Evolutionary conservation across 805 yeast species (phyloP).

Genomic region (Wickerhamiella kurtzmanii): DNA sequence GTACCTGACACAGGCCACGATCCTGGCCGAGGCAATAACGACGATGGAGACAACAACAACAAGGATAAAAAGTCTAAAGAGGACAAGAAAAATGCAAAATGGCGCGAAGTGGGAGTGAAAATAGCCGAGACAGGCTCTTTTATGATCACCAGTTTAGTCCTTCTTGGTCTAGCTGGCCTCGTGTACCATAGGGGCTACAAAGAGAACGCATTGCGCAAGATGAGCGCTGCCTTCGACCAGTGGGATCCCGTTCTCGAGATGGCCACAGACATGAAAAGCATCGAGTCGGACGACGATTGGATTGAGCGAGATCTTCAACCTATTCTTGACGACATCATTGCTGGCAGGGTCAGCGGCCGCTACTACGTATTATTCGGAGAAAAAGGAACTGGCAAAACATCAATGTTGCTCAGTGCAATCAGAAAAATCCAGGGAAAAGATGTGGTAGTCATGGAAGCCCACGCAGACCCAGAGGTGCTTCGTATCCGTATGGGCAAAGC

Average conservation of each 20-base stretch:
- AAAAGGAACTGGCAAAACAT: conserved; percentile 77
- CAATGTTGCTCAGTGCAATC: conserved; percentile 59
- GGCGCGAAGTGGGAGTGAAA: conserved; percentile 11
- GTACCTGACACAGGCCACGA: neutral
- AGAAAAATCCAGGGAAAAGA: conserved; percentile 46
- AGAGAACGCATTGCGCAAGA: conserved; percentile 46
- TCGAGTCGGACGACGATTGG: conserved; percentile 34
- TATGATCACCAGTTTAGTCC: conserved; percentile 52
- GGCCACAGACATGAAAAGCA: conserved; percentile 33
- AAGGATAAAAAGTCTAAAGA: neutral
- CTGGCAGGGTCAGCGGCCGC: conserved; percentile 52
- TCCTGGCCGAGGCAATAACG: conserved; percentile 1
- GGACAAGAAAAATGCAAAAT: neutral
- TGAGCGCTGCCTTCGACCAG: conserved; percentile 49
- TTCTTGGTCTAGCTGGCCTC: conserved; percentile 61
- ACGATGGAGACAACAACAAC: neutral
- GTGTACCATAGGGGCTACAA: conserved; percentile 52
- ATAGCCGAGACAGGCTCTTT: conserved; percentile 51
- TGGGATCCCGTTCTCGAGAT: conserved; percentile 55
- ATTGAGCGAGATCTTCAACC: conserved; percentile 57
- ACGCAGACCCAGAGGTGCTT: conserved; percentile 73
- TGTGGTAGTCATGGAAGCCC: conserved; percentile 66
- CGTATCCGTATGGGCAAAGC: conserved; percentile 66
- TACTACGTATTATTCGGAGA: conserved; percentile 67
- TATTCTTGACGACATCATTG: conserved; percentile 47